A percentile compares a stretch with the other conserved stretches of the same genome.
Conservation (phyloP, 257 asterid species). For the Rhazya stricta region DNA sequence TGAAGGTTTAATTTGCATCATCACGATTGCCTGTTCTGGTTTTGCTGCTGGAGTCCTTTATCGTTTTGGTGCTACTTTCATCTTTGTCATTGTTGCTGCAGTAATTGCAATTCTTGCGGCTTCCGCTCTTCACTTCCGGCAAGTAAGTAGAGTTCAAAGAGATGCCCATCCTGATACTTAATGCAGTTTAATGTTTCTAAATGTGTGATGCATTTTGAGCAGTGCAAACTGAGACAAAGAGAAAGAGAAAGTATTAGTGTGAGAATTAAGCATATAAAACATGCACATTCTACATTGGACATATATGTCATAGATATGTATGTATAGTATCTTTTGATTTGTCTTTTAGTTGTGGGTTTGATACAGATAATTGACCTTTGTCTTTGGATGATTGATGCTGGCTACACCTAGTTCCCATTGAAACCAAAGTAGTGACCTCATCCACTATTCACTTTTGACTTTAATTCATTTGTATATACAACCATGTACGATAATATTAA, state of each 20-base stretch:
- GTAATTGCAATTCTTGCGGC: constrained; percentile 48
- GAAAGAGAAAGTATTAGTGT: neutral
- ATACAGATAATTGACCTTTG: neutral
- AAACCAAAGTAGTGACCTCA: neutral
- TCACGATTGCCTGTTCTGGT: constrained; percentile 64
- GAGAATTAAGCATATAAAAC: neutral
- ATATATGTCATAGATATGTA: neutral
- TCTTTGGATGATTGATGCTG: neutral
- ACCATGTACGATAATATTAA: neutral
- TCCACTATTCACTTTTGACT: neutral
- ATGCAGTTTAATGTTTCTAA: neutral
- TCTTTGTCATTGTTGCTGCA: constrained; percentile 48
- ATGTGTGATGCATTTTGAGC: neutral
- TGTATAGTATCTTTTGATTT: neutral
- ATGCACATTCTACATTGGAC: neutral
- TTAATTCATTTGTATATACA: neutral
- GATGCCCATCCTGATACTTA: neutral
- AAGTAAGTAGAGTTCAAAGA: constrained; percentile 40
- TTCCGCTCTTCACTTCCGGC: constrained; percentile 61
- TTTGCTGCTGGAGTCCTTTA: constrained; percentile 68
- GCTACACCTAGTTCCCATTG: neutral
- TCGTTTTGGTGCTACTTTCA: constrained; percentile 58
- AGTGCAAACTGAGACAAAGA: neutral
- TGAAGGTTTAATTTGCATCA: constrained; percentile 67
- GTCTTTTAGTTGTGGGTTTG: neutral